Conservation (phyloP, 2,329 filamentous ascomycete species). For the Chaetomiaceae sp. region DNA sequence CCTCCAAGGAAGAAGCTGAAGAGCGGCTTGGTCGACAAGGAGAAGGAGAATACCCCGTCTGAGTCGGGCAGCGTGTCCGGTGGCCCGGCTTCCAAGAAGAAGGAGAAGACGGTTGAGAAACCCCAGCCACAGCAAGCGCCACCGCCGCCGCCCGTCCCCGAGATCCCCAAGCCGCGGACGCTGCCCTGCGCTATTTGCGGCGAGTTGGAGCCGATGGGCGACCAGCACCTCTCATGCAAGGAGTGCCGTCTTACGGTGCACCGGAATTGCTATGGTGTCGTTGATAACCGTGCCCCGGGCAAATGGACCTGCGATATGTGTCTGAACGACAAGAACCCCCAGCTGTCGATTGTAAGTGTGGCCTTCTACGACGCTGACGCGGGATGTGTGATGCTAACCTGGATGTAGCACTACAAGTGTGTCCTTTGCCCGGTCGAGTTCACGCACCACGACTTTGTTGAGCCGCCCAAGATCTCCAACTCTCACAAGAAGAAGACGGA, state of each 20-base stretch:
- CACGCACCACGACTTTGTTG: conserved; percentile 79
- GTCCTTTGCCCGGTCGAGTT: conserved; percentile 81
- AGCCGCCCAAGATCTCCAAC: conserved; percentile 63
- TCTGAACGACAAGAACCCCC: conserved; percentile 84
- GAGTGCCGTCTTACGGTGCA: conserved; percentile 92
- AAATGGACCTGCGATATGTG: conserved; percentile 98
- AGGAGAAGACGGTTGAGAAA: conserved; percentile 56
- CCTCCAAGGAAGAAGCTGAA: conserved; percentile 65
- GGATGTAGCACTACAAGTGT: conserved; percentile 74
- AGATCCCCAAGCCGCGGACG: conserved; percentile 71
- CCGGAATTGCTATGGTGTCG: conserved; percentile 84
- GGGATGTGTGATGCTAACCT: conserved; percentile 5
- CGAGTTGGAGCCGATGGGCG: conserved; percentile 65
- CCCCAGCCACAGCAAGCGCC: conserved; percentile 29
- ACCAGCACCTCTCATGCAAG: conserved; percentile 71
- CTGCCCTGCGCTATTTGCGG: conserved; percentile 84
- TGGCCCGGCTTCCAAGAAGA: conserved; percentile 47
- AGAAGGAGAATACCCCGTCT: conserved; percentile 43
- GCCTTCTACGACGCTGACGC: neutral
- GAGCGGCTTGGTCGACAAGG: conserved; percentile 47
- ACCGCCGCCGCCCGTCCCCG: conserved; percentile 63
- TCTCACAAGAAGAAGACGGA: conserved; percentile 83
- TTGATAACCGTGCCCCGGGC: conserved; percentile 60
- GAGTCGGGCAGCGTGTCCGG: conserved; percentile 42
- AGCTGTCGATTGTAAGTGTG: conserved; percentile 76